A percentile compares a stretch with the other conserved stretches of the same genome.
Conservation (phyloP, 345 rosid genomes). For the Melastoma malabathricum region DNA sequence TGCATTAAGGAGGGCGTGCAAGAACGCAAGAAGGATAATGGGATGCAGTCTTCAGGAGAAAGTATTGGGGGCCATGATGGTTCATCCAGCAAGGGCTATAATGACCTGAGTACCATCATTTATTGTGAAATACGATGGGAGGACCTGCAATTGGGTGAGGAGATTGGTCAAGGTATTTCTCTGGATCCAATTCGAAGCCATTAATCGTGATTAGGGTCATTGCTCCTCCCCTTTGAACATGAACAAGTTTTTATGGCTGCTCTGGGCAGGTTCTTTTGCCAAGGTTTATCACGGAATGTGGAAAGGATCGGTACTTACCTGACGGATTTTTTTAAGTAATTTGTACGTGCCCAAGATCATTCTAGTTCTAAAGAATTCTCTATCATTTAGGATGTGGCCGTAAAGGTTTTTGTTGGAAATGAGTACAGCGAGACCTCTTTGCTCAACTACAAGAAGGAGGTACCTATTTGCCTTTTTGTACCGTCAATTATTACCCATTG, state of each 20-base stretch:
- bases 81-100: conserved; percentile 33
- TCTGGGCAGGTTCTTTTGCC: conserved; percentile 73
- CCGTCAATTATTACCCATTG: neutral
- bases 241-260: no score
- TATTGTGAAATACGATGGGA: conserved; percentile 68
- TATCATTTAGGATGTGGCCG: conserved; percentile 62
- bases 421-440: conserved; percentile 42
- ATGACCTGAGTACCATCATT: conserved; percentile 16
- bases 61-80: conserved; percentile 25
- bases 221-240: neutral
- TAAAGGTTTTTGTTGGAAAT: conserved; percentile 60
- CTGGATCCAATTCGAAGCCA: conserved; percentile 2
- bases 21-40: conserved; percentile 15
- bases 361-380: neutral
- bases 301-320: conserved; percentile 60
- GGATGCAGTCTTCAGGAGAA: conserved; percentile 20
- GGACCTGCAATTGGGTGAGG: conserved; percentile 55
- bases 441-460: conserved; percentile 73
- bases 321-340: neutral
- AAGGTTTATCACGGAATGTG: conserved; percentile 59
- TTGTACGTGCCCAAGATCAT: neutral
- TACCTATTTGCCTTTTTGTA: conserved; percentile 9
- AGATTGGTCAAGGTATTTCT: conserved; percentile 67
- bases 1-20: conserved; percentile 28
- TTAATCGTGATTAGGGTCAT: neutral